Evolutionary conservation across 371 early-diverging fungal species (phyloP), one percentile per base, ranked within the genome.

Genomic region (Rhizopus arrhizus): DNA sequence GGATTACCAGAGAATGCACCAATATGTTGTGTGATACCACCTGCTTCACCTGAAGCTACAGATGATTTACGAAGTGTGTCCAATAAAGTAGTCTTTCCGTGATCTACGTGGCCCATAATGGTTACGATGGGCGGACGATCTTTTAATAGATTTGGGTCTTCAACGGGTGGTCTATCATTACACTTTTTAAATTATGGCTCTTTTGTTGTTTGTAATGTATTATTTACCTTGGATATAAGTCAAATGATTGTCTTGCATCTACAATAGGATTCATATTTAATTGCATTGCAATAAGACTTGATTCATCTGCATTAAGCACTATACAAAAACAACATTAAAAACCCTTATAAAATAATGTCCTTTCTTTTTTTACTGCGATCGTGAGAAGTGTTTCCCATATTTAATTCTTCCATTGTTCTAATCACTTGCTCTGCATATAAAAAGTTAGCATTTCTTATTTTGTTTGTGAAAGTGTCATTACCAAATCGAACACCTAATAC

Each of bases 61-160:
- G 94, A 90, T 1, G 94, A 91, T 66, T 93, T 92, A 41, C 97
- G 89, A 36, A 97, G 80, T 0, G 93, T 80, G 70, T 99, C 99
- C 61, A 99, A 77, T 22, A 99, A 78, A 0, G 99, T 98, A 1
- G 98, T 97, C 68, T 98, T 98, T 33, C 98, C 97, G 68, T 96
- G 97, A 74, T 98, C 97, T 33, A 97, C 95, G 64, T 98, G 98
- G 12, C 99, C 99, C 93, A 99, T 92, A 63, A 99, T 95, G 6
- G 97, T 95, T 22, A 97, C 95, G 15, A 97, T 90, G 6, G 97
- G 97, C 2, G 96, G 93, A 41, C 97, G 84, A 7, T 71, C 60
- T 16, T 90, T 90, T 58, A 88, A 85, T 11, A 68, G 61, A 2
- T 87, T 82, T 82, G 87, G 85, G 58, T 92, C 92, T 29, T 78